Percentiles rank a stretch among this genome's conserved stretches.
phyloP scores from a whole-genome alignment of 441 rosid genomes.

The Eruca vesicaria region DNA sequence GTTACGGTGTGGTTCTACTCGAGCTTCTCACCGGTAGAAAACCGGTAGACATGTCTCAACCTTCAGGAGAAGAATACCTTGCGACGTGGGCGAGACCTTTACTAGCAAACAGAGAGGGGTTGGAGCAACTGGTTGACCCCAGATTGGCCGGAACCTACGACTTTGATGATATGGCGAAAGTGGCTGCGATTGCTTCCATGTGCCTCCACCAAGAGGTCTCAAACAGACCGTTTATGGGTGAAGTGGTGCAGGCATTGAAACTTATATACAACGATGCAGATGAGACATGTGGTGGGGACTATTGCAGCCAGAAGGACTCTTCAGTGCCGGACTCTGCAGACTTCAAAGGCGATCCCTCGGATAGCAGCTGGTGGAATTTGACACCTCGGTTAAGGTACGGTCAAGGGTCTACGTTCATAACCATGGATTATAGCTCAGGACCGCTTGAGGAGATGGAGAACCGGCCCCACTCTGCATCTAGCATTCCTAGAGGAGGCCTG shows the following conservation, averaged over 20 bases:
- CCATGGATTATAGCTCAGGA: conserved; percentile 94
- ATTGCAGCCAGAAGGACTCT: conserved; percentile 91
- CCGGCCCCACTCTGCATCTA: conserved; percentile 61
- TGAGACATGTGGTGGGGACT: no score
- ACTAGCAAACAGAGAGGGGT: conserved; percentile 45
- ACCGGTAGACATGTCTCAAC: no score
- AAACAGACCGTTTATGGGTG: conserved; percentile 94
- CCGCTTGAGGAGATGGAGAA: conserved; percentile 65
- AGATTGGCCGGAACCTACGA: conserved; percentile 61
- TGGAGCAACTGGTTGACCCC: conserved; percentile 84
- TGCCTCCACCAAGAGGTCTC: conserved; percentile 93
- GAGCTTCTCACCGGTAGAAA: no score
- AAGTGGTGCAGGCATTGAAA: conserved; percentile 96
- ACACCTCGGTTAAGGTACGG: conserved; percentile 76
- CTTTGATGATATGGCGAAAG: no score
- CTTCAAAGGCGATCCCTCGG: no score
- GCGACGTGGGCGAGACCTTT: no score
- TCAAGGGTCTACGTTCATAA: conserved; percentile 77
- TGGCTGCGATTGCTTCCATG: no score
- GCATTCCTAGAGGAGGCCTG: conserved; percentile 46
- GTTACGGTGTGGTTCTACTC: no score
- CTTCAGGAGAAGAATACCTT: no score
- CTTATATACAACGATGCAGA: no score
- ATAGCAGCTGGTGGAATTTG: conserved; percentile 93
- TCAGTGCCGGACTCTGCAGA: conserved; percentile 69